Evolutionary conservation across 148 eudicot species (phyloP).

Genomic region (Nyssa sinensis): DNA sequence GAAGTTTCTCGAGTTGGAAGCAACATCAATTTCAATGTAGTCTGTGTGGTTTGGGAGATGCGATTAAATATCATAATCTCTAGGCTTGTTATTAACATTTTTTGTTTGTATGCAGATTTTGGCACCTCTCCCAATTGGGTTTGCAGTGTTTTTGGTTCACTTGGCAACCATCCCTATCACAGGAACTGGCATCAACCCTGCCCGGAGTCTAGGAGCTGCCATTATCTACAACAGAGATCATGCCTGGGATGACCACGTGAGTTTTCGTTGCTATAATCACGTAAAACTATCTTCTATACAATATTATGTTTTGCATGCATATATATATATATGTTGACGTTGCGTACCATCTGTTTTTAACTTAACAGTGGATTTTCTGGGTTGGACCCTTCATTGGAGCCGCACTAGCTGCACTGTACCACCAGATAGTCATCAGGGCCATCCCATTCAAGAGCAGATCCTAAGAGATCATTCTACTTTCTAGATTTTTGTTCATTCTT

Average conservation of each 20-base stretch:
- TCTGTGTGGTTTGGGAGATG: no score
- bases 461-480: background rate
- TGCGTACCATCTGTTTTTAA: background rate
- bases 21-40: no score
- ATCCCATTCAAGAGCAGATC: slow-evolving; percentile 40
- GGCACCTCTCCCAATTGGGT: slow-evolving; percentile 53
- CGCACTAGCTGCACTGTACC: slow-evolving; percentile 44
- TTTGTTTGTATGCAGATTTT: slow-evolving; percentile 33
- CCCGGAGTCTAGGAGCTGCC: slow-evolving; percentile 52
- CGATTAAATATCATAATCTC: no score
- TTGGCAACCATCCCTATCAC: slow-evolving; percentile 51
- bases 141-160: slow-evolving; percentile 49
- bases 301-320: background rate
- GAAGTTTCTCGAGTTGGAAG: no score
- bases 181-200: slow-evolving; percentile 54
- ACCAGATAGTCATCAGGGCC: slow-evolving; percentile 48
- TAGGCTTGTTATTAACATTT: no score
- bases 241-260: slow-evolving; percentile 49
- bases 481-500: background rate
- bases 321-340: no score
- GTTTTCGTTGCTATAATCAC: background rate
- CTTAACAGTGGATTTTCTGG: slow-evolving; percentile 45
- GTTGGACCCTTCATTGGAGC: slow-evolving; percentile 58
- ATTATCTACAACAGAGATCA: slow-evolving; percentile 40
- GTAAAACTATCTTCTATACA: background rate